phyloP scores from a whole-genome alignment of 1,284 basidiomycete genomes.

The Paramarasmius palmivorus region DNA sequence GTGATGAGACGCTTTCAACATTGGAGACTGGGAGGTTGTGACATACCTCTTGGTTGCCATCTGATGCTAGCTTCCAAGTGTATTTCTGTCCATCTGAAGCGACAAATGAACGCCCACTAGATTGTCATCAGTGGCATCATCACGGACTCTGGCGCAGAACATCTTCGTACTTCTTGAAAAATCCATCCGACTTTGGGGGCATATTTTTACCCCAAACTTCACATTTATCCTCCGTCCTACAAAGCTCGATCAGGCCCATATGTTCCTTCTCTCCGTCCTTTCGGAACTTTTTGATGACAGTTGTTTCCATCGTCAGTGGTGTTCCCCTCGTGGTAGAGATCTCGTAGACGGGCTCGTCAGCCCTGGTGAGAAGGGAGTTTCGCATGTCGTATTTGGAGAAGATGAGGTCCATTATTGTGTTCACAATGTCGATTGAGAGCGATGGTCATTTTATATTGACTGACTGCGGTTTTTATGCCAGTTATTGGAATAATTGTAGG shows the following conservation, averaged over 20 bases:
- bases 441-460: no score
- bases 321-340: neutral
- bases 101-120: neutral
- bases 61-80: neutral
- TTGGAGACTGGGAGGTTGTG: no score
- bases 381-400: neutral
- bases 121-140: neutral
- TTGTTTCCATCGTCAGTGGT: neutral
- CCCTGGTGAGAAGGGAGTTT: neutral
- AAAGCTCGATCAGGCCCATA: neutral
- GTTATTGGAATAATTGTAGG: no score
- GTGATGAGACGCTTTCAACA: no score
- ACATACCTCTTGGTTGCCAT: no score
- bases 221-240: neutral
- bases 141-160: neutral
- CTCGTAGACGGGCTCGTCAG: neutral
- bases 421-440: no score
- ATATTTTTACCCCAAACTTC: neutral
- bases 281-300: neutral
- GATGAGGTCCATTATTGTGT: neutral
- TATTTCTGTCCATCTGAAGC: neutral
- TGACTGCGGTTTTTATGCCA: no score
- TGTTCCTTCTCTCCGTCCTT: neutral
- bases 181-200: neutral
- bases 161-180: neutral